These are phyloP conservation scores for Annulohypoxylon bovei DNA, from an alignment of 495 filamentous ascomycete species.

Conservation along the genomic window DNA sequence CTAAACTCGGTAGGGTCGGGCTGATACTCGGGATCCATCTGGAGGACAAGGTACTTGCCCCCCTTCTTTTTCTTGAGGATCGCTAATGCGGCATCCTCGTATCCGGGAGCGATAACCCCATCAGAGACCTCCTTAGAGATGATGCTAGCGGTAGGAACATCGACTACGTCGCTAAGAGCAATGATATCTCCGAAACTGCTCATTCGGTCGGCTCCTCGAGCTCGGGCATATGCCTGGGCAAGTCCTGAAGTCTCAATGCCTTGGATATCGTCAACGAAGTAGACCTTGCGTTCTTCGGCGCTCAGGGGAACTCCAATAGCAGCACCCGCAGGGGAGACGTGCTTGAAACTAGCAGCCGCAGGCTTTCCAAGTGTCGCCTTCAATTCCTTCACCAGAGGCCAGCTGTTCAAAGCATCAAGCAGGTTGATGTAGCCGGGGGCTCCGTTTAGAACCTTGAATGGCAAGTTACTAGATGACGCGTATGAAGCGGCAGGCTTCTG, in stretches of 20 bases:
- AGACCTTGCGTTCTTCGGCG: constrained; percentile 91
- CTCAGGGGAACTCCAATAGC: constrained; percentile 89
- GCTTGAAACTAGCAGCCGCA: constrained; percentile 99
- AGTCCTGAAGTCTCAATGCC: constrained; percentile 84
- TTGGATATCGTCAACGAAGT: constrained; percentile 96
- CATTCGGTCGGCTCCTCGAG: constrained; percentile 95
- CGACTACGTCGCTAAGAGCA: constrained; percentile 88
- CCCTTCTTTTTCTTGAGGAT: constrained; percentile 99
- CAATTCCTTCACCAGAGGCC: constrained; percentile 96
- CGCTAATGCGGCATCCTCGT: constrained; percentile 82
- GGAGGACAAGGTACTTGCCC: constrained; percentile 92
- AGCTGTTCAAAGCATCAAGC: constrained; percentile 94
- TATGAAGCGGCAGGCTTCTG: constrained; percentile 94
- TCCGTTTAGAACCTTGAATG: constrained; percentile 96
- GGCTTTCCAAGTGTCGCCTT: constrained; percentile 85
- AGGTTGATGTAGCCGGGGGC: constrained; percentile 97
- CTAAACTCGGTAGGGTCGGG: constrained; percentile 79
- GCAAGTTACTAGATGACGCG: constrained; percentile 73
- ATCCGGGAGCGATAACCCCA: constrained; percentile 91
- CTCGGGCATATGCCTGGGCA: constrained; percentile 94
- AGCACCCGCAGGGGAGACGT: constrained; percentile 95
- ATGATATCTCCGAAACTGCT: constrained; percentile 97
- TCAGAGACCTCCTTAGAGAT: constrained; percentile 98
- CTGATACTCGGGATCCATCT: constrained; percentile 90
- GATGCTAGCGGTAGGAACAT: constrained; percentile 92